phyloP scores from a whole-genome alignment of 768 basidiomycete species.

The Collybia mongolica region DNA sequence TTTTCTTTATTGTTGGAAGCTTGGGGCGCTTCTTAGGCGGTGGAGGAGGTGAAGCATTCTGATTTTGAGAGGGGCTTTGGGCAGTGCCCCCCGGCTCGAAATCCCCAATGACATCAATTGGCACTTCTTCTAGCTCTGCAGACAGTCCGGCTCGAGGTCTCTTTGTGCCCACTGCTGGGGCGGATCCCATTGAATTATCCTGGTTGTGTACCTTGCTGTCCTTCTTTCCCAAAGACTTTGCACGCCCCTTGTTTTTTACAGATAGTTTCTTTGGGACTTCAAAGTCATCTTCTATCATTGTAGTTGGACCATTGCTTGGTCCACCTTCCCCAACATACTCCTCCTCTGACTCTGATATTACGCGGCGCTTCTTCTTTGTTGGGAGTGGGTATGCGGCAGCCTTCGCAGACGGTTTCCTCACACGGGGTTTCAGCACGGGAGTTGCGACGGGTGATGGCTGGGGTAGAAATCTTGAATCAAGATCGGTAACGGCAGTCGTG shows the following conservation, averaged over 20 bases:
- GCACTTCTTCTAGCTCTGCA: constrained; percentile 28
- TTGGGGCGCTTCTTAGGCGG: constrained; percentile 37
- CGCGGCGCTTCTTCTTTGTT: constrained; percentile 14
- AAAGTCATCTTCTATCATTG: constrained; percentile 8
- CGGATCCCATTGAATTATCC: constrained; percentile 25
- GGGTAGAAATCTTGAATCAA: constrained; percentile 6
- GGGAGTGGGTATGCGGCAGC: constrained; percentile 6
- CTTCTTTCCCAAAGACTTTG: constrained; percentile 10
- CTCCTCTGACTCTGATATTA: constrained; percentile 22
- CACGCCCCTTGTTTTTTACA: not conserved
- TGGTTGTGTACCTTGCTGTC: constrained; percentile 39
- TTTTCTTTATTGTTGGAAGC: constrained; percentile 69
- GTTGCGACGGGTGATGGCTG: constrained; percentile 2
- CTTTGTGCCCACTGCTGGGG: constrained; percentile 24
- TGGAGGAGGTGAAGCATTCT: constrained; percentile 30
- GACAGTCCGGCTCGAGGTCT: constrained; percentile 27
- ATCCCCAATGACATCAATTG: constrained; percentile 33
- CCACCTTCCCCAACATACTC: constrained; percentile 7
- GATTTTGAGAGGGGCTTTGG: constrained; percentile 24
- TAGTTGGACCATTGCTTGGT: constrained; percentile 17
- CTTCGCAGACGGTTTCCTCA: constrained; percentile 7
- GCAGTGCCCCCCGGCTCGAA: constrained; percentile 13
- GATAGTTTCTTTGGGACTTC: too few species aligned
- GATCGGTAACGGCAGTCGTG: not conserved
- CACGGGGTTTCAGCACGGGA: constrained; percentile 1